These are phyloP conservation scores for Cetradonia linearis DNA, from an alignment of 495 filamentous ascomycete species.

Conservation along the genomic window DNA sequence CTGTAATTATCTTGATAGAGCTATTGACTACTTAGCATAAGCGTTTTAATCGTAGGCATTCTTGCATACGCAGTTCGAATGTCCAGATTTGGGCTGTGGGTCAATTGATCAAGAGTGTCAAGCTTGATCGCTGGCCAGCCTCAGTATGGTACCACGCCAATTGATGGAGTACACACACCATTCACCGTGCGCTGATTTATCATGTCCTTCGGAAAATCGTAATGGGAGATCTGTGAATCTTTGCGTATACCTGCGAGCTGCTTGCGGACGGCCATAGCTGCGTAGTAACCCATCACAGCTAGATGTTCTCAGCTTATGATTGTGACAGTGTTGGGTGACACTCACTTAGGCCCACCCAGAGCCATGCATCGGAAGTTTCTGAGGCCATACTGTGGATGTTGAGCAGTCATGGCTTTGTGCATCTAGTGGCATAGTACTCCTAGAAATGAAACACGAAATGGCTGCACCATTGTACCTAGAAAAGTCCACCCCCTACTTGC, in stretches of 20 bases:
- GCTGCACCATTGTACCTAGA: too few relatives aligned
- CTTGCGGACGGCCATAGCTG: conserved; percentile 36
- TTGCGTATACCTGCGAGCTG: conserved; percentile 39
- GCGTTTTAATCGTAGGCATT: background rate
- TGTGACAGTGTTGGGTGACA: background rate
- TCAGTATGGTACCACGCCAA: conserved; percentile 4
- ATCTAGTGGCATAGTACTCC: too few relatives aligned
- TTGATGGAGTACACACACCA: conserved; percentile 25
- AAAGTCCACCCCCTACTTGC: too few relatives aligned
- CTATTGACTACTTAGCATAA: conserved; percentile 25
- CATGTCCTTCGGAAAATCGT: conserved; percentile 38
- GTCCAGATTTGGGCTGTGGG: conserved; percentile 40
- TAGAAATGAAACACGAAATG: too few relatives aligned
- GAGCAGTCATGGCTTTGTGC: background rate
- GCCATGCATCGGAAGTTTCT: conserved; percentile 15
- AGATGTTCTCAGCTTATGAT: background rate
- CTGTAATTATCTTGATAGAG: conserved; percentile 41
- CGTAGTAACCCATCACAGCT: conserved; percentile 41
- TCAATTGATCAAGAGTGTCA: conserved; percentile 41
- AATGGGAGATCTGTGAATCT: conserved; percentile 40
- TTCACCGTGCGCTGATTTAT: conserved; percentile 41
- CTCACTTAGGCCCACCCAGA: conserved; percentile 20
- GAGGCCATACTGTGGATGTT: conserved; percentile 5
- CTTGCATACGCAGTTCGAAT: conserved; percentile 42
- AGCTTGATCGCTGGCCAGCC: conserved; percentile 36